These are phyloP conservation scores for Tolypocladium album DNA, from an alignment of 2,329 filamentous ascomycete species.

Conservation along the genomic window DNA sequence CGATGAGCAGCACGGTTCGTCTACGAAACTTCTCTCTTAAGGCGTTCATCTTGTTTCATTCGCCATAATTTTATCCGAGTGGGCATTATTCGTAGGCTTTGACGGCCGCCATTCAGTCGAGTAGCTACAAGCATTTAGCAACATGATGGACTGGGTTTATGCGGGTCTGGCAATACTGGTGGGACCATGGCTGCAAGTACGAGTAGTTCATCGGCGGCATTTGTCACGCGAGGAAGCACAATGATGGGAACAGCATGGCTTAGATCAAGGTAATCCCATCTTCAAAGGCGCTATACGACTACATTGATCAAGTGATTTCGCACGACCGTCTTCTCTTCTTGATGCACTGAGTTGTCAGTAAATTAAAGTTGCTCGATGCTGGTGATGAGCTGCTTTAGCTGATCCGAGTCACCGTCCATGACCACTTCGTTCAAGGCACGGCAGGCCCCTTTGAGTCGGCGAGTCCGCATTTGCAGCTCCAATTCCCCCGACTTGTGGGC, in stretches of 20 bases:
- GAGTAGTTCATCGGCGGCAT: not conserved
- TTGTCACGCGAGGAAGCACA: not conserved
- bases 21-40: not conserved
- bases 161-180: not conserved
- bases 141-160: not conserved
- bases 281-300: not conserved
- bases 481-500: conserved; percentile 69
- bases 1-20: not conserved
- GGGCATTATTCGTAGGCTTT: not conserved
- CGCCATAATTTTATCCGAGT: not conserved
- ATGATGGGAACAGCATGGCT: not conserved
- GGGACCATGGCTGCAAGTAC: not conserved
- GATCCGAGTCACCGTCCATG: conserved; percentile 19
- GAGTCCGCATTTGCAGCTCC: conserved; percentile 59
- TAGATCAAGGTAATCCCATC: not conserved
- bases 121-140: not conserved
- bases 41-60: not conserved
- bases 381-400: conserved; percentile 41
- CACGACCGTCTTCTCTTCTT: not conserved
- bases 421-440: conserved; percentile 32
- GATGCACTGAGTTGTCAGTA: not conserved
- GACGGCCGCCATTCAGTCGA: not conserved
- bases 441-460: conserved; percentile 44
- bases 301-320: not conserved
- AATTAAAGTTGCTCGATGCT: conserved; percentile 50